Evolutionary conservation across 2,329 filamentous ascomycete species (phyloP), one percentile per base, ranked within the genome.

Genomic region (Pseudopyricularia cyperi): DNA sequence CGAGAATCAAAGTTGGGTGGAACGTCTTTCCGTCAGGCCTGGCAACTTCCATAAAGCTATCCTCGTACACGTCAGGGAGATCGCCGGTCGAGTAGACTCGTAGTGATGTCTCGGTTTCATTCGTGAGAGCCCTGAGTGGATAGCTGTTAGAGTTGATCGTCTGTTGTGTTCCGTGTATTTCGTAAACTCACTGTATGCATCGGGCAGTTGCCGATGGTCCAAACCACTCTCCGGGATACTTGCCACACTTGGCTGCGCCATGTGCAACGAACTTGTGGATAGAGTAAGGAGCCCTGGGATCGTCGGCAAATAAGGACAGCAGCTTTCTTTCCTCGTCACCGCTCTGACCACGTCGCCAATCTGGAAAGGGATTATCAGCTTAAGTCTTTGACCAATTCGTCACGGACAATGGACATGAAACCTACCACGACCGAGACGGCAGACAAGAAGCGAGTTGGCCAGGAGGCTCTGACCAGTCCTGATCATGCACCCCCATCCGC

Each of bases 401-500:
- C 30, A 24, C 17, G 14, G 14, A 33, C 11, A 17, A 11, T 33
- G 7, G 30, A 26, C 7, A 24, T 2, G 17, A 17, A 52, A 55
- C 68, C 56, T 74, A 89, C 87, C 85, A 76, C 93, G 81, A 19
- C 93, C 91, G 22, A 96, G 70, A 37, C 77, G 74, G 48, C 90
- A 70, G 52, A 86, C 76, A 17, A 80, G 69, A 60, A 97, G 73
- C 1, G 91, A 77, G 66, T 97, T 98, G 46, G 91, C 91, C 42
- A 98, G 73, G 26, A 98, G 74, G 61, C 88, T 91, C 70, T 98
- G 93, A 3, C 93, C 93, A 6, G 91, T 96, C 54, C 93, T 77
- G 60, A 98, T 97, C 93, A 98, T 98, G 63, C 93, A 98, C 0
- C 93, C 93, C 89, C 94, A 98, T 50, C 93, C 93, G 9, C 88